A percentile compares a stretch with the other conserved stretches of the same genome.
These are phyloP conservation scores for Candida ortonii DNA, from an alignment of 805 yeast species.

Conservation along the genomic window DNA sequence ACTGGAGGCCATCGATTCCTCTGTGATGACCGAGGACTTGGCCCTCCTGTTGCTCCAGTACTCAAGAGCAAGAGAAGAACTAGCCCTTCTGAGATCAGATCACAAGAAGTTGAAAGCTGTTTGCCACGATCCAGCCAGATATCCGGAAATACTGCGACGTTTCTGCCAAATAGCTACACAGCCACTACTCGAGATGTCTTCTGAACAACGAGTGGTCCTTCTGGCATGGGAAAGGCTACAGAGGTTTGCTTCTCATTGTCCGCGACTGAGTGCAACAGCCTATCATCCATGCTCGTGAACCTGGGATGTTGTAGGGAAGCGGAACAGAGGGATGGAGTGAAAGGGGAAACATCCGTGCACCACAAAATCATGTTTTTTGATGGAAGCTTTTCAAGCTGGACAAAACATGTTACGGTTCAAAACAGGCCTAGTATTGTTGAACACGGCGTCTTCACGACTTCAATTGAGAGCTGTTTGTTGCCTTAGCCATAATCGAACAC, in stretches of 20 bases:
- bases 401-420: too few relatives aligned
- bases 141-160: slow-evolving; percentile 1
- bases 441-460: too few relatives aligned
- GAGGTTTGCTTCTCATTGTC: background rate
- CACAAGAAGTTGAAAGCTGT: slow-evolving; percentile 1
- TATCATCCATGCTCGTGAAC: background rate
- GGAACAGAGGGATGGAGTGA: background rate
- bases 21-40: too few relatives aligned
- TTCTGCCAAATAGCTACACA: slow-evolving; percentile 3
- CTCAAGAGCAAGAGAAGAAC: background rate
- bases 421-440: too few relatives aligned
- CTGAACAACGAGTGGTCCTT: slow-evolving; percentile 1
- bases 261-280: too few relatives aligned
- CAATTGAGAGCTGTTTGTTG: too few relatives aligned
- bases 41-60: too few relatives aligned
- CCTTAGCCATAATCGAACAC: too few relatives aligned
- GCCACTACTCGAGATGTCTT: background rate
- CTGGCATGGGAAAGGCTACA: slow-evolving; percentile 7
- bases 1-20: too few relatives aligned
- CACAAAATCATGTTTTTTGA: background rate
- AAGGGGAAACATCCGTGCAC: slow-evolving; percentile 6
- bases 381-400: background rate
- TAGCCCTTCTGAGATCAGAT: slow-evolving; percentile 2
- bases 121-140: slow-evolving; percentile 6
- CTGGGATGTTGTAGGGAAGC: background rate